Evolutionary conservation across 2,329 filamentous ascomycete genomes (phyloP).

Genomic region (Penicillium sp.): DNA sequence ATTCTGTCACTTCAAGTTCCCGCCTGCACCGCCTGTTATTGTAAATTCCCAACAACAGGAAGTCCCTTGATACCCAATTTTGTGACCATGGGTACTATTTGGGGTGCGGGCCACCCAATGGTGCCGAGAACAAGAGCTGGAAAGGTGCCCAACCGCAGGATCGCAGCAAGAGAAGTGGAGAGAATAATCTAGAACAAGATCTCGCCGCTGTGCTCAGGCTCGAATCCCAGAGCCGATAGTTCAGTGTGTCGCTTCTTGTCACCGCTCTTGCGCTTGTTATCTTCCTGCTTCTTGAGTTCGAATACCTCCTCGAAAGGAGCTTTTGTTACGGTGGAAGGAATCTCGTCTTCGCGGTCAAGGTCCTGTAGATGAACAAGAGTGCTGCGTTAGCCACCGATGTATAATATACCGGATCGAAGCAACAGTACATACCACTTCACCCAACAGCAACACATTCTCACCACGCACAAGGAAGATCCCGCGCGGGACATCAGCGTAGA

Average conservation of each 20-base stretch:
- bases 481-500: constrained; percentile 82
- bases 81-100: neutral
- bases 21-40: neutral
- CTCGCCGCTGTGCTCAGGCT: constrained; percentile 79
- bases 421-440: constrained; percentile 69
- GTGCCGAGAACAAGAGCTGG: neutral
- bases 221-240: constrained; percentile 77
- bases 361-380: constrained; percentile 53
- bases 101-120: neutral
- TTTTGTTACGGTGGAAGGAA: constrained; percentile 67
- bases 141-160: neutral
- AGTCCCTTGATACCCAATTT: neutral
- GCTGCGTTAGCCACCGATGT: neutral
- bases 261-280: constrained; percentile 65
- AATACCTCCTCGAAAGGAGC: constrained; percentile 71
- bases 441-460: constrained; percentile 93
- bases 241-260: constrained; percentile 74
- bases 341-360: constrained; percentile 89
- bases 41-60: neutral
- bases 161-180: constrained; percentile 3
- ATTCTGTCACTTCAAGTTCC: neutral
- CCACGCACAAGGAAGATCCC: constrained; percentile 91
- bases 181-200: constrained; percentile 59
- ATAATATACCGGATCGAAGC: neutral
- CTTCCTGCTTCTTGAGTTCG: constrained; percentile 70